These are phyloP conservation scores for Carex cristatella DNA, from an alignment of 176 grass and related monocot genomes.

Conservation along the genomic window DNA sequence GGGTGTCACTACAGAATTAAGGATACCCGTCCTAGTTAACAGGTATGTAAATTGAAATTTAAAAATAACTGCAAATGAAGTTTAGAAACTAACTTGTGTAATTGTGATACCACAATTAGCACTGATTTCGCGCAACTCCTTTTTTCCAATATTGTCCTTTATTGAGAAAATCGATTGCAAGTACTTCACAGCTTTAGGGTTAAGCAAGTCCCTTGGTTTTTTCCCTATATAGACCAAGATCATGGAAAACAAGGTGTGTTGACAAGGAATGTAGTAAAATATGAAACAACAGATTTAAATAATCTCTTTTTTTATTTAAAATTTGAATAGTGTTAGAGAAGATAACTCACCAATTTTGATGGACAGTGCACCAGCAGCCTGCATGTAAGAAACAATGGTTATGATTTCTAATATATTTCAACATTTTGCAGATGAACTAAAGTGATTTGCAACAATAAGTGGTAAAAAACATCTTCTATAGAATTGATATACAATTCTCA, in stretches of 20 bases:
- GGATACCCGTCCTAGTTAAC: neutral
- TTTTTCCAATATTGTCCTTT: conserved; percentile 94
- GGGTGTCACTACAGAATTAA: too few species aligned
- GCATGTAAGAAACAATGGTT: conserved; percentile 39
- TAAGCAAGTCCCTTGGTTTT: conserved; percentile 88
- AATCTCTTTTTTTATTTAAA: neutral
- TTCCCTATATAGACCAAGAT: conserved; percentile 49
- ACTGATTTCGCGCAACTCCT: conserved; percentile 82
- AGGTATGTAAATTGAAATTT: neutral
- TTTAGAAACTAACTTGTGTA: conserved; percentile 67
- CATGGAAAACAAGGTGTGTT: conserved; percentile 13
- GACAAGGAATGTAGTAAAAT: neutral
- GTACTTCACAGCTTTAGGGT: conserved; percentile 76
- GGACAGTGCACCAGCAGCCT: conserved; percentile 95
- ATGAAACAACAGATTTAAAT: neutral
- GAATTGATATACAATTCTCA: neutral
- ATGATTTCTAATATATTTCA: neutral
- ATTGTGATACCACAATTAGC: conserved; percentile 65
- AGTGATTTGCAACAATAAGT: conserved; percentile 14
- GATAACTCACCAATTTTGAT: conserved; percentile 82
- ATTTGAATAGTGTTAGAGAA: neutral
- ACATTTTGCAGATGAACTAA: conserved; percentile 15
- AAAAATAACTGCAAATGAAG: neutral
- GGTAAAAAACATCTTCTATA: neutral
- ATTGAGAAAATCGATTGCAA: conserved; percentile 97